These are phyloP conservation scores for Henningerozyma blattae DNA, from an alignment of 805 yeast species.

Conservation along the genomic window DNA sequence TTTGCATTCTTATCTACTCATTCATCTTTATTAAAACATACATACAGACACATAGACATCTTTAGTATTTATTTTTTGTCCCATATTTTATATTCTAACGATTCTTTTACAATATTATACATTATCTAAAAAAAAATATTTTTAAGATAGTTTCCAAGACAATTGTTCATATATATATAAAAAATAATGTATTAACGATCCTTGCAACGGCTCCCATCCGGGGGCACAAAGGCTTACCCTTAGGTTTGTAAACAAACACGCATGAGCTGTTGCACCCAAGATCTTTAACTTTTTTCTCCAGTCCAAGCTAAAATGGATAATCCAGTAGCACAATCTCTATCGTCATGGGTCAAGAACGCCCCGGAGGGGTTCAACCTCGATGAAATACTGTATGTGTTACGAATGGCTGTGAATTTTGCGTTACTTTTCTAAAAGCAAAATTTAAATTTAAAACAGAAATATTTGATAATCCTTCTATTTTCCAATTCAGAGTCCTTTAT, in stretches of 20 bases:
- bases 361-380: slow-evolving; percentile 54
- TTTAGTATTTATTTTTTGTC: too few species aligned
- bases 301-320: slow-evolving; percentile 31
- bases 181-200: slow-evolving; percentile 29
- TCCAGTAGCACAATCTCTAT: slow-evolving; percentile 36
- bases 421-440: slow-evolving; percentile 23
- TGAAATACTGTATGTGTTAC: slow-evolving; percentile 50
- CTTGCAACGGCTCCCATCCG: slow-evolving; percentile 56
- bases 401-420: slow-evolving; percentile 59
- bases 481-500: background rate
- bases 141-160: too few species aligned
- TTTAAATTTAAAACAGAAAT: background rate
- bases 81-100: too few species aligned
- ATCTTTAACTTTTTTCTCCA: slow-evolving; percentile 48
- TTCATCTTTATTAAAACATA: too few species aligned
- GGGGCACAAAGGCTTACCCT: slow-evolving; percentile 69
- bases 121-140: background rate
- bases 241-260: slow-evolving; percentile 34
- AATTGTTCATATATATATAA: too few species aligned
- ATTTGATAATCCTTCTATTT: background rate
- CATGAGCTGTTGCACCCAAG: slow-evolving; percentile 70
- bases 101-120: too few species aligned
- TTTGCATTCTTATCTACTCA: too few species aligned
- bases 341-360: slow-evolving; percentile 65
- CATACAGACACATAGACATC: too few species aligned